Base-by-base conservation (phyloP, 441 rosid genomes). In the Arabidopsis lyrata region DNA sequence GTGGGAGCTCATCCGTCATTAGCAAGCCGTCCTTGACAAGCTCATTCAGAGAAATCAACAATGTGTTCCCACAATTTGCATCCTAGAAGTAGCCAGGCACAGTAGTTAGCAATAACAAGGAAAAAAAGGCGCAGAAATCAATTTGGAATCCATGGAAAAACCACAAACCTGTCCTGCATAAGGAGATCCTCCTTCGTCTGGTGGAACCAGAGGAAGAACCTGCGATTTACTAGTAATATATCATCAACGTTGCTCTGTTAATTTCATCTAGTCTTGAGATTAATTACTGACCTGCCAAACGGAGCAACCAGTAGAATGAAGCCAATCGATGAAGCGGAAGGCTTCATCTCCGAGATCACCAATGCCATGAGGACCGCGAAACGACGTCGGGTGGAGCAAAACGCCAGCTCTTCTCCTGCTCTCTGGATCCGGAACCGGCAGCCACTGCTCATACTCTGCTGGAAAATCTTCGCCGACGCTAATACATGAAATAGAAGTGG, bases 161-260 rank as follows among this genome's bases (percentile, higher is more conserved):
- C 18, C 15, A 60, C 61, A 73, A 64, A 92, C 99, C 98, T 90
- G 88, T 29, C 99, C 98, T 15, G 97, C 83, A 82, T 95, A 92
- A 3, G 99, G 97, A 53, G 95, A 95, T 47, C 97, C 97, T 62
- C 74, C 88, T 63, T 81, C 90, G 55, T 86, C 96, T 10, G 97
- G 96, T 42, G 99, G 98, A 80, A 92, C 99, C 16, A 95, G 94
- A 75, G 99, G 97, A 73, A 95, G 93, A 63, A 95, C 99, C 99
- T 94, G 83, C 77, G 35, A 45, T 11, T 31, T 64, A 8, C 11
- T 27, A 62, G 18, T 45, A n/a, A 36, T 2, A 27, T 27, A 27
- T 27, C 31, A 27, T 27, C 31, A 27, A 27, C 31, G 4, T 27
- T 27, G 31, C 3, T 27, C 3, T 2, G 3, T 27, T 27, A 27